These are phyloP conservation scores for Protostelium mycophagum DNA, from an alignment of 78 protist genomes.

Conservation along the genomic window DNA sequence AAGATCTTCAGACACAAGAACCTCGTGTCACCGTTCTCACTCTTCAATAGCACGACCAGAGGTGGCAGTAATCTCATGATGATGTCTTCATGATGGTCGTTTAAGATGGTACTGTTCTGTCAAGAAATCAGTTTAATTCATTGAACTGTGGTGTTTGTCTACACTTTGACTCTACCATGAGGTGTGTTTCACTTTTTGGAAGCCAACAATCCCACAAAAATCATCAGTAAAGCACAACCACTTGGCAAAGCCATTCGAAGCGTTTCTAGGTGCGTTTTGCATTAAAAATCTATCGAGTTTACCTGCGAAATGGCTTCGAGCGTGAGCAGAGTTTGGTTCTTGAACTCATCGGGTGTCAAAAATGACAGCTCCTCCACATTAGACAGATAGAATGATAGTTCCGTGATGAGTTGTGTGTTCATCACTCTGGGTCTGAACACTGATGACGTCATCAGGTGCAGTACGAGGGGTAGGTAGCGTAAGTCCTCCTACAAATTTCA, in stretches of 20 bases:
- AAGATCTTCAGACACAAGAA: neutral
- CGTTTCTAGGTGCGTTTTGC: neutral
- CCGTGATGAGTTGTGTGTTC: neutral
- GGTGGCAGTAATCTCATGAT: neutral
- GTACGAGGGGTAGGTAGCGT: neutral
- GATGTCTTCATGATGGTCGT: neutral
- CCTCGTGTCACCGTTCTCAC: neutral
- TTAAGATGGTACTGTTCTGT: neutral
- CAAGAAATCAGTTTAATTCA: too few species aligned
- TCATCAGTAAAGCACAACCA: too few species aligned
- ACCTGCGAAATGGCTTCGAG: neutral
- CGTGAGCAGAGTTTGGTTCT: neutral
- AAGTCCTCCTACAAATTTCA: neutral
- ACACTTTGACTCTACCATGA: too few species aligned
- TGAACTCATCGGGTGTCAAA: neutral
- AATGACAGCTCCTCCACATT: neutral
- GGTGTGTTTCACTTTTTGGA: too few species aligned
- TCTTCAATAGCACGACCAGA: neutral
- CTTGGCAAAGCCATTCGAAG: neutral
- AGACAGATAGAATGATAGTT: neutral
- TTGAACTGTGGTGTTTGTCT: too few species aligned
- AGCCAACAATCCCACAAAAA: too few species aligned
- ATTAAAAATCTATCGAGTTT: too few species aligned
- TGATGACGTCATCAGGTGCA: neutral
- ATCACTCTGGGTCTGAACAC: neutral